These are phyloP conservation scores for Mrakia gelida DNA, from an alignment of 768 basidiomycete species.

Conservation along the genomic window DNA sequence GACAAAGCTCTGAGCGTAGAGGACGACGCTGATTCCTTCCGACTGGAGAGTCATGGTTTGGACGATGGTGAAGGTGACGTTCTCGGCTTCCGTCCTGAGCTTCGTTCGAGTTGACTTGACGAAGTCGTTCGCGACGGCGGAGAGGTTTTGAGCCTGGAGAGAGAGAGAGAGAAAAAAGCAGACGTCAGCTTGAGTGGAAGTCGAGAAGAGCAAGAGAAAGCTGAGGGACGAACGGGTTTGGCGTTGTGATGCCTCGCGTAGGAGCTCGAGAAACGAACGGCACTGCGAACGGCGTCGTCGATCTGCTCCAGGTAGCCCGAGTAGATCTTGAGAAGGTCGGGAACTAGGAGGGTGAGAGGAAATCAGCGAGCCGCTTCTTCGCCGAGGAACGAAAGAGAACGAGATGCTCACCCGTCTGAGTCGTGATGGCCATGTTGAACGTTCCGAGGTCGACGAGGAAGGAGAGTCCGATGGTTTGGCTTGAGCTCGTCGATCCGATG, in stretches of 20 bases:
- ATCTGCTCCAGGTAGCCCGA: slow-evolving; percentile 37
- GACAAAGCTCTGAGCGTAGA: slow-evolving; percentile 4
- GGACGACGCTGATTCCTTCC: background rate
- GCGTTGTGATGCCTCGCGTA: background rate
- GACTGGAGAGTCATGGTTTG: slow-evolving; percentile 7
- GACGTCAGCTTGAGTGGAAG: background rate
- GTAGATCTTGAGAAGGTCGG: slow-evolving; percentile 38
- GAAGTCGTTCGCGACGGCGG: slow-evolving; percentile 4
- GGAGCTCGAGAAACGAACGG: slow-evolving; percentile 35
- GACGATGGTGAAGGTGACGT: slow-evolving; percentile 1
- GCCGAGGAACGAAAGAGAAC: slow-evolving; percentile 37
- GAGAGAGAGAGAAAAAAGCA: too few species aligned
- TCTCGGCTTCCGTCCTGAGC: background rate
- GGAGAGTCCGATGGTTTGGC: slow-evolving; percentile 37
- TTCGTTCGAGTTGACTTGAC: background rate
- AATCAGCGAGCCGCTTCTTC: slow-evolving; percentile 33
- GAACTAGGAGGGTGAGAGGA: slow-evolving; percentile 28
- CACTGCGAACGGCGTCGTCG: slow-evolving; percentile 37
- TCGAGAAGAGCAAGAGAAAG: background rate
- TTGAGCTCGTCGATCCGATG: slow-evolving; percentile 22
- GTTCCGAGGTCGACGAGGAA: slow-evolving; percentile 42
- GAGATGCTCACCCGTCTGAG: slow-evolving; percentile 38
- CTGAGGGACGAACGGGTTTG: background rate
- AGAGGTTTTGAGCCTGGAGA: background rate
- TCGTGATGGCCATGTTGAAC: slow-evolving; percentile 39